Base-by-base conservation (phyloP, 2,329 filamentous ascomycete genomes). In the Fusarium sp. region DNA sequence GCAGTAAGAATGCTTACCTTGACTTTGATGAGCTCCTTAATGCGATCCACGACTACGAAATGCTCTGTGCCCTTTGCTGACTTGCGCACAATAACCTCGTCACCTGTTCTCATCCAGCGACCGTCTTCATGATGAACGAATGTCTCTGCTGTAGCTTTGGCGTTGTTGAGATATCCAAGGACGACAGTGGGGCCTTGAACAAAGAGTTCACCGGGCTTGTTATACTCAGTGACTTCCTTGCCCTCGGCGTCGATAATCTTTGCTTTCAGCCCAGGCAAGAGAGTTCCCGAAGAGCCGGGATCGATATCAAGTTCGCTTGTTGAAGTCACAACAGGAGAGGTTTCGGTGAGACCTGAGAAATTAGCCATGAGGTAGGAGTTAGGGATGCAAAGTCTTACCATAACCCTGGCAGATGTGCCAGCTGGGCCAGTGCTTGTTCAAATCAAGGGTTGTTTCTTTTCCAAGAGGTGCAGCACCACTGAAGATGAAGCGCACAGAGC, bases 111-210 rank as follows among this genome's bases (percentile, higher is more conserved):
- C 85, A 97, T 89, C 89, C 93, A 96, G 68, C 89, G 81, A 12
- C 90, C 89, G 70, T 94, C 90, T 3, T 90, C 84, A 54, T 90
- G 85, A 66, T 81, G 82, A 1, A 90, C 76, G 75, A 94, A 98
- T 0, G 94, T 96, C 77, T 97, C 93, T 54, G 87, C 85, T 22
- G 90, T 97, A 5, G 95, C 94, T 75, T 92, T 91, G 46, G 92
- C 90, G 76, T 97, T 97, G 81, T 97, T 92, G 56, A 97, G 82
- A 73, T 98, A 98, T 2, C 95, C 95, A 1, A 97, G 81, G 0
- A 92, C 90, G 2, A 97, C 88, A 2, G 90, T 90, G 0, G 94
- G 94, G 0, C 89, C 89, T 77, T 93, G 92, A 24, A 97, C 87
- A 20, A 93, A 85, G 16, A 98, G 86, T 79, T 98, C 95, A 38